Evolutionary conservation across 208 protist species (phyloP).

Genomic region (Leptomonas pyrrhocoris): DNA sequence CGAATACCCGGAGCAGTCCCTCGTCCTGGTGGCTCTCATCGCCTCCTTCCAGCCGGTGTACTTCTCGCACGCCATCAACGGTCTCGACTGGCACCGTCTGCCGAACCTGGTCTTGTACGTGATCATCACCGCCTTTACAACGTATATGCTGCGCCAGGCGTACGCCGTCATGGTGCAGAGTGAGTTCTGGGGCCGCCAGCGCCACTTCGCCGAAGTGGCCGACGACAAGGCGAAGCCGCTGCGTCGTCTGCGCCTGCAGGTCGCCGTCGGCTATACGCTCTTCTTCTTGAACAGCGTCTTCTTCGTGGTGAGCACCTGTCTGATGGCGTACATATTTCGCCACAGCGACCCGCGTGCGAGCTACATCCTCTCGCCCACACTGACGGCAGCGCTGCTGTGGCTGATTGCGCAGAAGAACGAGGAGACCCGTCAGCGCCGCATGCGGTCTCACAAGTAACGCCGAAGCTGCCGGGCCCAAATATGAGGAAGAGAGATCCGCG

Average conservation of each 20-base stretch:
- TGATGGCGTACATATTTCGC: slow-evolving; percentile 88
- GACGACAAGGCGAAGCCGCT: slow-evolving; percentile 62
- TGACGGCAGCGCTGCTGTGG: slow-evolving; percentile 85
- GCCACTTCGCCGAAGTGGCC: slow-evolving; percentile 80
- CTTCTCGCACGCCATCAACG: slow-evolving; percentile 86
- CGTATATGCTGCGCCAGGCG: slow-evolving; percentile 82
- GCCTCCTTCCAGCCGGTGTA: slow-evolving; percentile 84
- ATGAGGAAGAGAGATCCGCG: not conserved
- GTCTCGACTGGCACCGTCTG: slow-evolving; percentile 58
- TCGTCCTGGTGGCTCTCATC: slow-evolving; percentile 68
- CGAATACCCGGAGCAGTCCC: slow-evolving; percentile 73
- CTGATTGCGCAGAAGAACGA: slow-evolving; percentile 91
- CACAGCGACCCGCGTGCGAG: slow-evolving; percentile 79
- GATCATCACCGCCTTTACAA: slow-evolving; percentile 50
- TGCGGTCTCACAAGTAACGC: slow-evolving; percentile 78
- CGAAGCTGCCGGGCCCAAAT: not conserved
- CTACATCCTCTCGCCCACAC: slow-evolving; percentile 77
- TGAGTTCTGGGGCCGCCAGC: slow-evolving; percentile 90
- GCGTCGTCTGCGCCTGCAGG: slow-evolving; percentile 81
- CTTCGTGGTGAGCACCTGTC: slow-evolving; percentile 68
- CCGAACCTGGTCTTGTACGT: slow-evolving; percentile 72
- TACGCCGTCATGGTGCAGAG: slow-evolving; percentile 89
- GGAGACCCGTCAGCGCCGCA: slow-evolving; percentile 86
- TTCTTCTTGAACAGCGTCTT: slow-evolving; percentile 89
- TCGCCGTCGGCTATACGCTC: slow-evolving; percentile 76